Percentiles rank a stretch among this genome's conserved stretches.
These are phyloP conservation scores for Berkeleyomyces basicola DNA, from an alignment of 2,329 filamentous ascomycete species.

Conservation along the genomic window DNA sequence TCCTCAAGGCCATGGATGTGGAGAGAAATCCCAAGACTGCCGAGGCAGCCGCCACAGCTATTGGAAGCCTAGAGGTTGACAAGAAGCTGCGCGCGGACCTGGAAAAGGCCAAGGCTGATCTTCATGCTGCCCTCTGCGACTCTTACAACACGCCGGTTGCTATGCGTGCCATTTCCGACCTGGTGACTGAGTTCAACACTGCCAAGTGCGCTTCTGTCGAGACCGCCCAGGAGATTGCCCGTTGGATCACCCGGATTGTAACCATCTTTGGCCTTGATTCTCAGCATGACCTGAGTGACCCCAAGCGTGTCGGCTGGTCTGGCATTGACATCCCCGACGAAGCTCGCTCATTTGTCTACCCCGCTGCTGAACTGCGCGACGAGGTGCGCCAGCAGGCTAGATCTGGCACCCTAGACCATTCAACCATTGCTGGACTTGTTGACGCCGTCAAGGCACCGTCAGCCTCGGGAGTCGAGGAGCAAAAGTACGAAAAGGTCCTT, in stretches of 20 bases:
- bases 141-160: slow-evolving; percentile 75
- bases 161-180: slow-evolving; percentile 60
- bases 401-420: slow-evolving; percentile 28
- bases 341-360: slow-evolving; percentile 31
- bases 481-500: slow-evolving; percentile 17
- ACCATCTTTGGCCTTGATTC: slow-evolving; percentile 69
- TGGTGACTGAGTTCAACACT: slow-evolving; percentile 44
- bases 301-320: slow-evolving; percentile 20
- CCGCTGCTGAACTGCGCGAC: slow-evolving; percentile 19
- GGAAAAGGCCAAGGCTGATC: slow-evolving; percentile 37
- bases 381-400: slow-evolving; percentile 10
- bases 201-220: slow-evolving; percentile 7
- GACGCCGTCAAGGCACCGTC: slow-evolving; percentile 31
- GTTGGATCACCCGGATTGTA: slow-evolving; percentile 70
- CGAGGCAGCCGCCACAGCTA: slow-evolving; percentile 5
- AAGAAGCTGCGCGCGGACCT: slow-evolving; percentile 26
- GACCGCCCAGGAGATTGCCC: slow-evolving; percentile 31
- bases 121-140: slow-evolving; percentile 49
- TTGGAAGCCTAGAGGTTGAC: slow-evolving; percentile 15
- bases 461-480: slow-evolving; percentile 29
- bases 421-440: slow-evolving; percentile 28
- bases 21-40: slow-evolving; percentile 9
- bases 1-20: slow-evolving; percentile 12
- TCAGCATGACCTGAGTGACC: slow-evolving; percentile 20
- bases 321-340: slow-evolving; percentile 29